phyloP scores from a whole-genome alignment of 1,284 basidiomycete species.

The Cerrena zonata region DNA sequence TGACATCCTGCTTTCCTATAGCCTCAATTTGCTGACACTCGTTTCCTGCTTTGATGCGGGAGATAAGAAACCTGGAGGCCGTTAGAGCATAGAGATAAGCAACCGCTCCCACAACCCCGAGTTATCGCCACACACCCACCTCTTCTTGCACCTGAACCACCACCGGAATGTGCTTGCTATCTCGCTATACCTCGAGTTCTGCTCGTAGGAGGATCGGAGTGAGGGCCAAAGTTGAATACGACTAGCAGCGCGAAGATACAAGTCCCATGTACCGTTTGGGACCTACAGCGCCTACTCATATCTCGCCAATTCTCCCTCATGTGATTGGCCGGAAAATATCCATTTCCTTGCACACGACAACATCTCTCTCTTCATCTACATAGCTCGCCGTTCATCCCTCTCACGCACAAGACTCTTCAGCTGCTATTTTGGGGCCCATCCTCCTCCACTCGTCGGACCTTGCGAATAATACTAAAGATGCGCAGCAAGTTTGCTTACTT shows the following conservation, averaged over 20 bases:
- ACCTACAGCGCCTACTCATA: too few species aligned
- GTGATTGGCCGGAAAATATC: neutral
- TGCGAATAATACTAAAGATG: neutral
- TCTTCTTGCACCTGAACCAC: neutral
- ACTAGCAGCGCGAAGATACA: too few species aligned
- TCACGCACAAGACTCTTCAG: neutral
- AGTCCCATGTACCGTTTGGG: too few species aligned
- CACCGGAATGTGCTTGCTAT: neutral
- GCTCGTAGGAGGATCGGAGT: neutral
- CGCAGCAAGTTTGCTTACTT: neutral
- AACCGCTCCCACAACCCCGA: neutral
- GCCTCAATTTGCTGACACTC: constrained; percentile 1
- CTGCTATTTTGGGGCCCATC: neutral
- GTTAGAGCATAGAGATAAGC: neutral
- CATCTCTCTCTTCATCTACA: neutral
- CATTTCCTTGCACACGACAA: neutral
- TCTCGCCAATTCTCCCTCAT: neutral
- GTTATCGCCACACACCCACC: neutral
- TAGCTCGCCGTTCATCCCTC: neutral
- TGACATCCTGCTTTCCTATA: constrained; percentile 29
- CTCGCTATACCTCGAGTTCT: neutral
- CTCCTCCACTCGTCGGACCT: neutral
- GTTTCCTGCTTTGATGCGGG: neutral
- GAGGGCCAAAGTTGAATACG: too few species aligned
- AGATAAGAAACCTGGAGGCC: neutral